Evolutionary conservation across 2,329 filamentous ascomycete species (phyloP).

Genomic region (Escovopsis weberi): DNA sequence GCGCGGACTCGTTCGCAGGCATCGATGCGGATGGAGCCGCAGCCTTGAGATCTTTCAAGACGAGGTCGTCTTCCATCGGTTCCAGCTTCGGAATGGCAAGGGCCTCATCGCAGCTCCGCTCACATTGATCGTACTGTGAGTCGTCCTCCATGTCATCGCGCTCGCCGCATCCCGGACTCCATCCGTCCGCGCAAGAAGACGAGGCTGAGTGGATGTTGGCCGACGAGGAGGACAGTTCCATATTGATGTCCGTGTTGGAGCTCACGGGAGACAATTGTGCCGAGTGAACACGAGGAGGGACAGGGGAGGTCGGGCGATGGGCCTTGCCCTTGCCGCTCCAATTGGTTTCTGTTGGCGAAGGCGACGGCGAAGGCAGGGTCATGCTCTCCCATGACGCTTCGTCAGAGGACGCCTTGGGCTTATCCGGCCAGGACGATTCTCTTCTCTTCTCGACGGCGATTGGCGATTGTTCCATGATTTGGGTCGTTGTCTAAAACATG

Average conservation of each 20-base stretch:
- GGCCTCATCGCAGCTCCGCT: conserved; percentile 30
- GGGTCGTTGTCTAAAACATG: conserved; percentile 27
- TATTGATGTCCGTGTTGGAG: conserved; percentile 29
- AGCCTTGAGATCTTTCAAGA: conserved; percentile 36
- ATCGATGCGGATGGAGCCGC: conserved; percentile 14
- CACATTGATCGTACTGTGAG: conserved; percentile 36
- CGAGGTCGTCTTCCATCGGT: conserved; percentile 40
- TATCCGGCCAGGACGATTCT: conserved; percentile 31
- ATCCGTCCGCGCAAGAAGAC: conserved; percentile 30
- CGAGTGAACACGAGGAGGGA: conserved; percentile 15
- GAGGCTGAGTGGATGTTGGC: conserved; percentile 31
- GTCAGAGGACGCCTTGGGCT: conserved; percentile 30
- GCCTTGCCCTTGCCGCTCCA: conserved; percentile 11
- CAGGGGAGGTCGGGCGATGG: conserved; percentile 12
- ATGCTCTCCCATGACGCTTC: conserved; percentile 17
- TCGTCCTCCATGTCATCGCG: conserved; percentile 26
- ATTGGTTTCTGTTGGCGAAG: conserved; percentile 17
- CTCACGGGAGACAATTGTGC: conserved; percentile 41
- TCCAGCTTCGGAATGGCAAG: conserved; percentile 40
- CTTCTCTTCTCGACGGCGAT: conserved; percentile 26
- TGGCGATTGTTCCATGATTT: conserved; percentile 33
- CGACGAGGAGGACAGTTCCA: conserved; percentile 25
- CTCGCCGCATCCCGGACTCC: conserved; percentile 28
- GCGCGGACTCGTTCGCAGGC: conserved; percentile 7
- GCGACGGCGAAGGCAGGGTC: conserved; percentile 13